Percentiles rank a stretch among this genome's conserved stretches.
Evolutionary conservation across 306 rosid genomes (phyloP).

Genomic region (Betula pendula): DNA sequence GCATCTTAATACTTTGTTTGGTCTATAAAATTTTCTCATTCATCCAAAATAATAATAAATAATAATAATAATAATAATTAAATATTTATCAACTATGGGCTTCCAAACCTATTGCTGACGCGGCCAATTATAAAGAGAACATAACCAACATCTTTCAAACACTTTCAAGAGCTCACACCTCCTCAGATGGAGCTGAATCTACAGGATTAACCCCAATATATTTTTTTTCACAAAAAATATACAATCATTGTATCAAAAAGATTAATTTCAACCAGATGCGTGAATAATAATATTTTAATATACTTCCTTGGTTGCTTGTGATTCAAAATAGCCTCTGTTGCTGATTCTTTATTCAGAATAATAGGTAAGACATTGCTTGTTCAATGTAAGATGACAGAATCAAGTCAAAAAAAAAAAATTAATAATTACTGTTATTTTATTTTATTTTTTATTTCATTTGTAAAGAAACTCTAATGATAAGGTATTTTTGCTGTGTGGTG

Average conservation of each 20-base stretch:
- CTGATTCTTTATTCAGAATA: too few relatives aligned
- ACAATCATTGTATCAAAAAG: slow-evolving; percentile 55
- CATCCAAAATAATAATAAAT: too few relatives aligned
- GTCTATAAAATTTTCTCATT: too few relatives aligned
- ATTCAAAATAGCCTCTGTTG: slow-evolving; percentile 35
- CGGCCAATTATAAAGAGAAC: background rate
- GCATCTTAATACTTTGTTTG: too few relatives aligned
- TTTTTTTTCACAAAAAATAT: background rate
- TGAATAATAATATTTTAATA: slow-evolving; percentile 23
- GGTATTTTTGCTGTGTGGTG: background rate
- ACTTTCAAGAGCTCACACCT: background rate
- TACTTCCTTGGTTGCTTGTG: slow-evolving; percentile 40
- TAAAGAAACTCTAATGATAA: background rate
- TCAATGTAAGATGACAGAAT: background rate
- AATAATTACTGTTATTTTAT: background rate
- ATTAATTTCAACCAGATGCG: slow-evolving; percentile 48
- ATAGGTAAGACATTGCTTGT: background rate
- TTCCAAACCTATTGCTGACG: background rate
- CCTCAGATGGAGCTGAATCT: background rate
- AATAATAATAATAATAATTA: too few relatives aligned
- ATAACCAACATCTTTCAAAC: too few relatives aligned
- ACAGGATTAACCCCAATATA: background rate
- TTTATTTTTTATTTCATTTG: background rate
- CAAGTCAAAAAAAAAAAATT: background rate
- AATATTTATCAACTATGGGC: too few relatives aligned